Base-by-base conservation (phyloP, 2,329 filamentous ascomycete species). In the Macrophomina tecta region DNA sequence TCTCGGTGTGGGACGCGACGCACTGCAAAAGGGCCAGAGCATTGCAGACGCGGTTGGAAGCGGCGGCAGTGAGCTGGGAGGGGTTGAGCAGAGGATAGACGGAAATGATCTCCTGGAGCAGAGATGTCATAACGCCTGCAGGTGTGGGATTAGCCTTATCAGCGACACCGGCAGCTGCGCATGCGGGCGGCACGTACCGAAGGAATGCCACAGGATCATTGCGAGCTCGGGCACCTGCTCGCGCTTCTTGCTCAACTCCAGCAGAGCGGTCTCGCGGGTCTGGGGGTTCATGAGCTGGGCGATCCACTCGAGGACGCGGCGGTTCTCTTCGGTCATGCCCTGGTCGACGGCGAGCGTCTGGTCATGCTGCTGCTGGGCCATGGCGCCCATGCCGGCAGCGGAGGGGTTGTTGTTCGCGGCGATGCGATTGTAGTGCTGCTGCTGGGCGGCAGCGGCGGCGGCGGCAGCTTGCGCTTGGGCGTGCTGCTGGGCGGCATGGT, bases 81-180 rank as follows among this genome's bases (percentile, higher is more conserved):
- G 95, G 95, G 79, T 97, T 99, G 73, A 99, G 87, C 4, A 99
- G 87, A 34, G 93, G 96, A 78, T 99, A 99, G 65, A 99, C 95
- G 11, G 94, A 97, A 76, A 99, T 99, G 77, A 99, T 99, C 82
- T 99, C 95, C 80, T 98, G 94, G 40, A 98, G 87, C 30, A 99
- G 85, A 65, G 93, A 97, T 53, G 95, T 97, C 95, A 99, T 99
- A 75, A 99, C 95, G 74, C 94, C 93, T 97, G 70, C 12, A 28
- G 3, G 68, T 68, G 69, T 69, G 74, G 69, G 76, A 69, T 70
- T 65, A 69, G 68, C 68, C 66, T 66, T 74, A 70, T 69, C 64
- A 63, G 45, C 36, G 51, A 61, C 32, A 12, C 14, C 61, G 23
- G 32, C 28, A 49, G 53, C 40, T 61, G 30, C 32, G 36, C 38